phyloP scores from a whole-genome alignment of 2,329 filamentous ascomycete genomes.

The Biscogniauxia marginata region DNA sequence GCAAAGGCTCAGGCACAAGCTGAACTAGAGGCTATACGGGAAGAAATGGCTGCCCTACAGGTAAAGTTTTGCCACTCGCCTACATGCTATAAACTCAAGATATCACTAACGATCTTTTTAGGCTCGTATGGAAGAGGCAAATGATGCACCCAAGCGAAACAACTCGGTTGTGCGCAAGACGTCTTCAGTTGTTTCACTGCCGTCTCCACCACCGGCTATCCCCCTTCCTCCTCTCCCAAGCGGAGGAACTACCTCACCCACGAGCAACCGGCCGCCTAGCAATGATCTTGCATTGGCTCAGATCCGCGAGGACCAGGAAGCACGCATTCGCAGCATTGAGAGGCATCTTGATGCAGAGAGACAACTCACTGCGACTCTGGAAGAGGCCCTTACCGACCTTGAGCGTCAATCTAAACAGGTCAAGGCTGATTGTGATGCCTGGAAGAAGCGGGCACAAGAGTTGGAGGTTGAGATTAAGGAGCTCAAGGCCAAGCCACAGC shows the following conservation, averaged over 20 bases:
- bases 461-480: conserved; percentile 72
- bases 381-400: conserved; percentile 92
- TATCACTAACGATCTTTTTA: conserved; percentile 30
- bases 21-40: conserved; percentile 65
- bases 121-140: conserved; percentile 31
- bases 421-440: conserved; percentile 84
- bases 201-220: conserved; percentile 91
- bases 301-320: conserved; percentile 90
- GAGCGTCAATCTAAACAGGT: conserved; percentile 90
- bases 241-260: conserved; percentile 50
- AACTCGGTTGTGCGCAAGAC: conserved; percentile 77
- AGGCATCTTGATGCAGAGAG: conserved; percentile 96
- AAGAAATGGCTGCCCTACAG: conserved; percentile 75
- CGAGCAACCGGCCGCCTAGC: conserved; percentile 69
- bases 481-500: conserved; percentile 54
- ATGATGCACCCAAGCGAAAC: conserved; percentile 50
- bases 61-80: conserved; percentile 44
- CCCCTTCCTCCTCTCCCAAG: conserved; percentile 89
- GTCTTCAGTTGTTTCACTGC: conserved; percentile 75
- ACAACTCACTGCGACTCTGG: conserved; percentile 89
- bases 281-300: conserved; percentile 77
- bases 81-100: conserved; percentile 3
- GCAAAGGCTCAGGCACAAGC: conserved; percentile 61
- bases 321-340: conserved; percentile 91
- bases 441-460: conserved; percentile 80